phyloP scores from a whole-genome alignment of 2,329 filamentous ascomycete genomes.

The Colletotrichum tropicale region DNA sequence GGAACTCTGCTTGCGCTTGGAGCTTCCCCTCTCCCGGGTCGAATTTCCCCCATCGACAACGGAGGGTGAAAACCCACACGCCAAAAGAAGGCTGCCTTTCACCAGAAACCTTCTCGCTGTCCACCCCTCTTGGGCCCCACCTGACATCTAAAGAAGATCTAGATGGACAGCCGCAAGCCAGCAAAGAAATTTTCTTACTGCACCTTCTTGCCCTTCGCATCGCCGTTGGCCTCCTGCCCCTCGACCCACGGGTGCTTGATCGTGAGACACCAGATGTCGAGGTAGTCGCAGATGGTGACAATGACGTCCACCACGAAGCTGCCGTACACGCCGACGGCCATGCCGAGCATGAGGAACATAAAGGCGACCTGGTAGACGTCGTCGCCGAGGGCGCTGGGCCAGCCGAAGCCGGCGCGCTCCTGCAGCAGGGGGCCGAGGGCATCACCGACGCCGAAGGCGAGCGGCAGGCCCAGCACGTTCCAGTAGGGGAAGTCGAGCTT shows the following conservation, averaged over 20 bases:
- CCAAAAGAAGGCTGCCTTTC: background rate
- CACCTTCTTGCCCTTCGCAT: constrained; percentile 44
- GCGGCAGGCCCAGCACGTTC: constrained; percentile 82
- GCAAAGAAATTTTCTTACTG: constrained; percentile 20
- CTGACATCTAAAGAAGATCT: background rate
- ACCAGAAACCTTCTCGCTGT: background rate
- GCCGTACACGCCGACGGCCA: constrained; percentile 89
- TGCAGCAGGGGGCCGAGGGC: constrained; percentile 75
- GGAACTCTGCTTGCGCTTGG: background rate
- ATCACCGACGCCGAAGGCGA: constrained; percentile 81
- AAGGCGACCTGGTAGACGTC: constrained; percentile 90
- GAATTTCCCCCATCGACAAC: background rate
- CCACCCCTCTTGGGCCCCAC: background rate
- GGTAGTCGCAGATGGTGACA: constrained; percentile 94
- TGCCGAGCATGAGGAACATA: constrained; percentile 85
- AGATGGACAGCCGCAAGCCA: background rate
- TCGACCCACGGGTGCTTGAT: constrained; percentile 83
- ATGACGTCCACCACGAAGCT: constrained; percentile 98
- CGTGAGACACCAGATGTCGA: constrained; percentile 97
- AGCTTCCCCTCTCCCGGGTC: background rate
- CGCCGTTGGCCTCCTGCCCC: constrained; percentile 32
- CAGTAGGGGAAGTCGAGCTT: constrained; percentile 88
- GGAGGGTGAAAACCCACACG: background rate
- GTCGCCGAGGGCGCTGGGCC: constrained; percentile 77
- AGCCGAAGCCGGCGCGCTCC: constrained; percentile 65